Evolutionary conservation across 2,329 filamentous ascomycete genomes (phyloP).

Genomic region (Knufia fluminis): DNA sequence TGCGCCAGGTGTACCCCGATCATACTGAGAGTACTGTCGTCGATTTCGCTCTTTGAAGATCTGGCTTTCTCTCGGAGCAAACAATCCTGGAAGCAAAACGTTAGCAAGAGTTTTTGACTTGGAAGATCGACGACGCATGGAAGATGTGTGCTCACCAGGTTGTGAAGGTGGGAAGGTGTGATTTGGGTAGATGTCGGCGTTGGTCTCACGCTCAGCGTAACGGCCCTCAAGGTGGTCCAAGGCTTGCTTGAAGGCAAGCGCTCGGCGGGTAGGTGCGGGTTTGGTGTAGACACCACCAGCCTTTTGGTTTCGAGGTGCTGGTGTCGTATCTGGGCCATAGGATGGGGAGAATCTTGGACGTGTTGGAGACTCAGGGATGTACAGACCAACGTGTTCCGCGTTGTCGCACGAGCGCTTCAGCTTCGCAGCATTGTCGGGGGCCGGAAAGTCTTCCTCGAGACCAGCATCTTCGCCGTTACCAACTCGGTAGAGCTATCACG

Average conservation of each 20-base stretch:
- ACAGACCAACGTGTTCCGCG: conserved; percentile 69
- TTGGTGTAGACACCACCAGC: conserved; percentile 2
- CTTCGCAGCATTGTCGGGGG: conserved; percentile 75
- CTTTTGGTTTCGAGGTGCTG: conserved; percentile 1
- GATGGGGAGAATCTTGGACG: neutral
- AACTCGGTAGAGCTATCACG: conserved; percentile 45
- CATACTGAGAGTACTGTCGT: conserved; percentile 66
- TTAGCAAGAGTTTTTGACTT: conserved; percentile 3
- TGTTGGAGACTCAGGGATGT: conserved; percentile 7
- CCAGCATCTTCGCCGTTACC: conserved; percentile 48
- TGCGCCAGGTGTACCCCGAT: conserved; percentile 70
- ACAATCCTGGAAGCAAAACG: conserved; percentile 50
- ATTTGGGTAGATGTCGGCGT: too few species aligned
- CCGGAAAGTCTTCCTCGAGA: conserved; percentile 64
- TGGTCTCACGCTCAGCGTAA: neutral
- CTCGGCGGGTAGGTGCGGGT: neutral
- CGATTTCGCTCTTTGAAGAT: conserved; percentile 67
- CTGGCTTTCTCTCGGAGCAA: conserved; percentile 68
- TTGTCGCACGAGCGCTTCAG: conserved; percentile 82
- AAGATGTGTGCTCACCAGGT: conserved; percentile 5
- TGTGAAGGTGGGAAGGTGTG: neutral
- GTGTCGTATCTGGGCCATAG: neutral
- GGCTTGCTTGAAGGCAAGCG: conserved; percentile 1
- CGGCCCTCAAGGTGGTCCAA: conserved; percentile 5
- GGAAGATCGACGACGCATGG: conserved; percentile 5